Evolutionary conservation across 306 rosid species (phyloP), one percentile per base, ranked within the genome.

Genomic region (Macrotyloma uniflorum): DNA sequence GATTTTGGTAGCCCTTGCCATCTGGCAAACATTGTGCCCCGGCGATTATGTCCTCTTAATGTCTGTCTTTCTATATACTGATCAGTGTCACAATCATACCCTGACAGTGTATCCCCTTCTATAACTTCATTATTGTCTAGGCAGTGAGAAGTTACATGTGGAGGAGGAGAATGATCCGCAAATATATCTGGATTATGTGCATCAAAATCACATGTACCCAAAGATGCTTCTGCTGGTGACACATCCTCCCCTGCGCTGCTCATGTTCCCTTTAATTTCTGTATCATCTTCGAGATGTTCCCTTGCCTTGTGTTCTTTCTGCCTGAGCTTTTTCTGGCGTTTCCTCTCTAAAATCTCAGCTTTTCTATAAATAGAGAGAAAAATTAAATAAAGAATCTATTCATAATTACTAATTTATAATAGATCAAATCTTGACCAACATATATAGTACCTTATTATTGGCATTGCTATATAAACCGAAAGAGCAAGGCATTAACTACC

Each of bases 291-390:
- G 4, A 76, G 78, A 58, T 38, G 90, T 65, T 85, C 96, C 77
- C 80, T 91, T 8, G 76, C 92, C 85, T 82, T 91, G 36, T 86
- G 92, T 75, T 92, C 97, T 89, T 90, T 94, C 82, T 88, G 97
- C 84, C 95, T 87, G 67, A 92, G 93, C 85, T 93, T 95, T 82
- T 89, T 93, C 90, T 85, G 90, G 66, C 91, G 92, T 76, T 87
- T 93, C 85, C 85, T 87, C 87, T 95, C 97, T 89, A 93, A 83
- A 70, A 92, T 83, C 63, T 85, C 96, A 57, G 89, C 89, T 87
- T 88, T 89, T 84, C 99, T 95, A 82, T 67, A 46, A 81, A 64
- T 57, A 67, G 62, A 72, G 9, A 38, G 35, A 71, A 78, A 46
- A 79, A 70, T 46, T 55, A 77, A 67, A 77, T 53, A 46, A 45